A percentile compares a stretch with the other conserved stretches of the same genome.
phyloP scores from a whole-genome alignment of 2,329 filamentous ascomycete species.

The Nemania abortiva region DNA sequence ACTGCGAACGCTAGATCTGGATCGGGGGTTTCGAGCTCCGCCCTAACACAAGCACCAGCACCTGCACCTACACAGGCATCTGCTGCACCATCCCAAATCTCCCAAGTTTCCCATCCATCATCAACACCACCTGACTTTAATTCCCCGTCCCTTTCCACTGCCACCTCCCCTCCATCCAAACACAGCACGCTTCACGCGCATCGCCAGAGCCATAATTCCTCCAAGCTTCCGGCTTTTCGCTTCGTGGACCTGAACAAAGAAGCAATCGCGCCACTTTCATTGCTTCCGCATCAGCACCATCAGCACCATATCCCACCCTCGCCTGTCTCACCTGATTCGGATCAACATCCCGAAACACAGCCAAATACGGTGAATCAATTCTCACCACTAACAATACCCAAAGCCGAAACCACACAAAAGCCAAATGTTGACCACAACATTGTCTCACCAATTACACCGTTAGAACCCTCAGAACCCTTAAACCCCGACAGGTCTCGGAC shows the following conservation, averaged over 20 bases:
- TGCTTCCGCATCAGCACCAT: constrained; percentile 52
- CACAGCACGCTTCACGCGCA: constrained; percentile 57
- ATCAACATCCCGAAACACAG: constrained; percentile 48
- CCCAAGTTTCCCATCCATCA: constrained; percentile 24
- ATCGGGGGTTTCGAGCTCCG: constrained; percentile 22
- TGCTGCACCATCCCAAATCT: constrained; percentile 21
- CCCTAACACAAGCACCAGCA: constrained; percentile 14
- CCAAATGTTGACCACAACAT: constrained; percentile 28
- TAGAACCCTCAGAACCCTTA: constrained; percentile 41
- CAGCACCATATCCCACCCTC: constrained; percentile 54
- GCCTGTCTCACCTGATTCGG: constrained; percentile 55
- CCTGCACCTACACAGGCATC: constrained; percentile 3
- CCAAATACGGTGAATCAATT: constrained; percentile 43
- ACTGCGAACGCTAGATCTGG: constrained; percentile 11
- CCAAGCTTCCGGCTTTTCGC: constrained; percentile 67
- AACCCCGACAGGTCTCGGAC: constrained; percentile 52
- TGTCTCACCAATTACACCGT: constrained; percentile 46
- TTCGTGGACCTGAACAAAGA: constrained; percentile 62
- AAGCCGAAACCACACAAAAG: constrained; percentile 40
- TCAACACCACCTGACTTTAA: constrained; percentile 24
- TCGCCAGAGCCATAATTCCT: constrained; percentile 66
- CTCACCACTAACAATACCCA: constrained; percentile 41
- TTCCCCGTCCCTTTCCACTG: constrained; percentile 17
- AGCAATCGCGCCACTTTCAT: constrained; percentile 51
- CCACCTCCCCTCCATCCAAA: constrained; percentile 25